Percentiles rank a stretch among this genome's conserved stretches.
Conservation (phyloP, 148 eudicot genomes). For the Silene latifolia region DNA sequence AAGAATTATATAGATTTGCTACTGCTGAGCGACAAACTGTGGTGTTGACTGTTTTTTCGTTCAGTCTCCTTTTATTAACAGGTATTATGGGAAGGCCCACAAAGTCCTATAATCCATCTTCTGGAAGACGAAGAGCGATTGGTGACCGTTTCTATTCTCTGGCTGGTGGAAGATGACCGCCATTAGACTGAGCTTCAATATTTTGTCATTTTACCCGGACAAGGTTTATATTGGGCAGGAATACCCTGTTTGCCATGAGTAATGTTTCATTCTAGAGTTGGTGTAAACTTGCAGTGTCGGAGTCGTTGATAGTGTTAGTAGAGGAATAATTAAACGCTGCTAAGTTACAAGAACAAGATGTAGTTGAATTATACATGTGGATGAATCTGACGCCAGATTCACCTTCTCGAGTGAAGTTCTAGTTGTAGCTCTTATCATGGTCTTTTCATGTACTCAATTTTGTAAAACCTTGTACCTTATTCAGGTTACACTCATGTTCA, state of each 20-base stretch:
- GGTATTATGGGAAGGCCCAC: conserved; percentile 97
- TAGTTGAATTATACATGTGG: conserved; percentile 20
- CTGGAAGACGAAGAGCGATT: neutral
- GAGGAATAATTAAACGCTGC: conserved; percentile 9
- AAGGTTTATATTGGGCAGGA: neutral
- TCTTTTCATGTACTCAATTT: neutral
- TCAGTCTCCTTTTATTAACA: conserved; percentile 82
- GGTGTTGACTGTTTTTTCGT: conserved; percentile 4
- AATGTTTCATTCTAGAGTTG: conserved; percentile 5
- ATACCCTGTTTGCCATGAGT: conserved; percentile 17
- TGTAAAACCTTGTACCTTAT: neutral
- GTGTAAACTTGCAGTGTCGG: neutral
- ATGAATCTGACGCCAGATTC: conserved; percentile 2
- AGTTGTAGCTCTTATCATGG: neutral
- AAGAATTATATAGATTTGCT: neutral
- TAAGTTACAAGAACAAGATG: conserved; percentile 19
- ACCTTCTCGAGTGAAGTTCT: conserved; percentile 4
- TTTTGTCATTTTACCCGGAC: conserved; percentile 8
- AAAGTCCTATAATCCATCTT: conserved; percentile 40
- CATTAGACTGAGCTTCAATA: neutral
- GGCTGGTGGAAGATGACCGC: conserved; percentile 9
- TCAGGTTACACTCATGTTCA: neutral
- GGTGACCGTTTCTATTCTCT: neutral
- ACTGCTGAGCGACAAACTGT: neutral
- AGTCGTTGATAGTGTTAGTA: neutral